Conservation (phyloP, 441 rosid genomes). For the Syzygium malaccense region DNA sequence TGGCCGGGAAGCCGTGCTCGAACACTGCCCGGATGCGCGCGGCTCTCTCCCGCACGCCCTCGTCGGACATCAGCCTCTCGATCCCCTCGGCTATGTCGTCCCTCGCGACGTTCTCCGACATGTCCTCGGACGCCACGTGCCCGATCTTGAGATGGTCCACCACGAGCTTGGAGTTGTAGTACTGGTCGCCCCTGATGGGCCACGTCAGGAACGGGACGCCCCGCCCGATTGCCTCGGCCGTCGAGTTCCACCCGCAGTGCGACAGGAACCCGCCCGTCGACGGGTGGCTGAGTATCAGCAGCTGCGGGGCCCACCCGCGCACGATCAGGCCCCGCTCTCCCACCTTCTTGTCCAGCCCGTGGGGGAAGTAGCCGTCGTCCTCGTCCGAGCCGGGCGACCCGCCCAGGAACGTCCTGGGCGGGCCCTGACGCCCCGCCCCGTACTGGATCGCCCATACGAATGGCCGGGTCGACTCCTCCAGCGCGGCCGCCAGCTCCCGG, state of each 20-base stretch:
- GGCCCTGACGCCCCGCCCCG: background rate
- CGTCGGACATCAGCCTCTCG: conserved; percentile 16
- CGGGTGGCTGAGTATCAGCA: conserved; percentile 32
- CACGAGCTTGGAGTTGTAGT: conserved; percentile 10
- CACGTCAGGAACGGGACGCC: conserved; percentile 15
- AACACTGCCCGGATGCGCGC: background rate
- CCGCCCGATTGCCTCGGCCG: conserved; percentile 22
- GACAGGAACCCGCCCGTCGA: conserved; percentile 13
- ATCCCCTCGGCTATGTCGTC: conserved; percentile 20
- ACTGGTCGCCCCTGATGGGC: conserved; percentile 18
- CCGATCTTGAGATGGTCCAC: conserved; percentile 15
- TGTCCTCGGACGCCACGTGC: conserved; percentile 15
- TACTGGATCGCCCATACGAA: conserved; percentile 44
- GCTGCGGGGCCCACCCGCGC: conserved; percentile 33
- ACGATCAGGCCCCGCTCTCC: conserved; percentile 23
- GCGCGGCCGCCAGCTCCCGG: conserved; percentile 20
- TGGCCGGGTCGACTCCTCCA: conserved; percentile 23
- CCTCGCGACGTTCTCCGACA: conserved; percentile 3
- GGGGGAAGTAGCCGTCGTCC: conserved; percentile 15
- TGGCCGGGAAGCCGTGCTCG: conserved; percentile 15
- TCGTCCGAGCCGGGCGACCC: background rate
- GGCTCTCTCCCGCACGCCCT: conserved; percentile 6
- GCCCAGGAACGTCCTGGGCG: background rate
- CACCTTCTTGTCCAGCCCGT: conserved; percentile 7
- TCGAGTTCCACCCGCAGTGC: conserved; percentile 17